phyloP scores from a whole-genome alignment of 306 rosid species.

The Inga laurina region DNA sequence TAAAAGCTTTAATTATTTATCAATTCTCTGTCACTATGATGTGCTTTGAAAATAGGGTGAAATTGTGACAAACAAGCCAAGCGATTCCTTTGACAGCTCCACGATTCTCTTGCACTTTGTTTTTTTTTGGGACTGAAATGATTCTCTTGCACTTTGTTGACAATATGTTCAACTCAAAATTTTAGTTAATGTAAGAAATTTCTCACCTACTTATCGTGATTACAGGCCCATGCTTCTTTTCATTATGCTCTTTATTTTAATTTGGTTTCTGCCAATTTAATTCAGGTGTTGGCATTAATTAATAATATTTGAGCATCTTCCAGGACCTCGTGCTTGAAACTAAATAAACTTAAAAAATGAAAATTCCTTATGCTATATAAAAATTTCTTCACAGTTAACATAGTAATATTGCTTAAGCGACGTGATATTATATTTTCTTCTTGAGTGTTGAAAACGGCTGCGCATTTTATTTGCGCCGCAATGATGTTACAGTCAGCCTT shows the following conservation, averaged over 20 bases:
- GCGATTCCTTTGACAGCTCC: constrained; percentile 16
- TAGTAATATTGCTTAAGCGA: neutral
- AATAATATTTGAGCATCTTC: neutral
- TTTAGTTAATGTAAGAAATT: neutral
- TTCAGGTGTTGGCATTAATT: neutral
- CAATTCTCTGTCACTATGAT: neutral
- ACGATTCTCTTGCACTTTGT: neutral
- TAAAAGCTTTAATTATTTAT: neutral
- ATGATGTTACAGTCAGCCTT: too few species aligned
- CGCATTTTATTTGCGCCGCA: too few species aligned
- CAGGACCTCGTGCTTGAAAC: neutral
- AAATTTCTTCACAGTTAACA: too few species aligned
- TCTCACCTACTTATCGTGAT: neutral
- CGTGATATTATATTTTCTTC: neutral
- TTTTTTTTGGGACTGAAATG: too few species aligned
- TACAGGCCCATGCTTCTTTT: neutral
- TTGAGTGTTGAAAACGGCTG: neutral
- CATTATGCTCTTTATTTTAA: neutral
- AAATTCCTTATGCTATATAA: neutral
- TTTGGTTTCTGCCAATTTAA: neutral
- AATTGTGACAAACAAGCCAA: constrained; percentile 25
- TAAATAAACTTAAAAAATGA: neutral
- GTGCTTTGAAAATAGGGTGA: neutral
- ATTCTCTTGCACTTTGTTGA: constrained; percentile 8
- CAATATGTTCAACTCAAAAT: neutral